Base-by-base conservation (phyloP, 108 stramenopile genomes). In the Skeletonema costatum region DNA sequence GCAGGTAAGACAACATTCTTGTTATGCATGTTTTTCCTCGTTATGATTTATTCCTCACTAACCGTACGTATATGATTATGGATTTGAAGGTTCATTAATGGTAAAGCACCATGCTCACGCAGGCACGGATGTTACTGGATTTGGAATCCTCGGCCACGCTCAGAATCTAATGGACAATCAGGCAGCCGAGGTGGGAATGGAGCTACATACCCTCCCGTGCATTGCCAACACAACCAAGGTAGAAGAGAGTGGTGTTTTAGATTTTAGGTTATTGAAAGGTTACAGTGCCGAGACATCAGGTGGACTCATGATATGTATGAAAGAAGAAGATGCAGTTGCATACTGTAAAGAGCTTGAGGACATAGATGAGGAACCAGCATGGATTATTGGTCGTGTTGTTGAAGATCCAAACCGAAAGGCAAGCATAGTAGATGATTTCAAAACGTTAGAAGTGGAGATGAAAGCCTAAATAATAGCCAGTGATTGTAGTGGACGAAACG, bases 231-330 rank as follows among this genome's bases (percentile, higher is more conserved):
- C 88, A 2, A 46, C 73, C n/a, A 76, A 61, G 46, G 85, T 92
- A 12, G 90, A 96, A 61, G 70, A 87, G 60, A 77, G 86, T 36
- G 67, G 64, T 12, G 82, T 93, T 0, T 74, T 90, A 31, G 85
- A 92, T 65, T 96, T 96, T 85, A 85, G 88, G 61, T 70, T 96
- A 70, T 38, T 70, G 42, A 62, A 70, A 48, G 94, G 94, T 5
- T 91, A 89, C 66, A 88, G 87, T 63, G 94, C 94, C 16, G 94
- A 96, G 75, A 96, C 94, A 0, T 92, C 90, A 14, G 94, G 94
- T 33, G 94, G 94, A 4, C 76, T 96, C 35, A 76, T 96, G 83
- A 84, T 96, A 66, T 86, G 87, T 62, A 61, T 96, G 77, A 68
- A 84, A 21, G 82, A 90, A 53, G 87, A 88, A 32, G 66, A 86